Evolutionary conservation across 2,329 filamentous ascomycete genomes (phyloP).

Genomic region (Aspergillus candidus): DNA sequence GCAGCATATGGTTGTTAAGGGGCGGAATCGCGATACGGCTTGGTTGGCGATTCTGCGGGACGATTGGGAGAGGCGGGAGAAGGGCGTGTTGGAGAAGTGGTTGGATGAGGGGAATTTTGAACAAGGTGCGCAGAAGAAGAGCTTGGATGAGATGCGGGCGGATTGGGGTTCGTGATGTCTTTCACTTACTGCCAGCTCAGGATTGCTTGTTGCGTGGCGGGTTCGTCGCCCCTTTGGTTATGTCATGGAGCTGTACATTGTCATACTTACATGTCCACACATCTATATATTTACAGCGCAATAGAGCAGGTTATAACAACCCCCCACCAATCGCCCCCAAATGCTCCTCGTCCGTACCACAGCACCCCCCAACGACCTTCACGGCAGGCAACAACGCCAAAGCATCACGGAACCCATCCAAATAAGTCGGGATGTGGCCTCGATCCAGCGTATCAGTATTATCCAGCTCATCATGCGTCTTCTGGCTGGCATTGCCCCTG

Average conservation of each 20-base stretch:
- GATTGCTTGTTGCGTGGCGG: too few relatives aligned
- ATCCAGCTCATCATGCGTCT: conserved; percentile 5
- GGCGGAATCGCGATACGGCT: conserved; percentile 52
- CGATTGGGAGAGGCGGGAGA: conserved; percentile 57
- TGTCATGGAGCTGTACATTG: too few relatives aligned
- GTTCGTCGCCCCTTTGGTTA: too few relatives aligned
- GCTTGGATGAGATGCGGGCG: too few relatives aligned
- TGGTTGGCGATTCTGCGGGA: conserved; percentile 56
- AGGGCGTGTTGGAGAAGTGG: conserved; percentile 49
- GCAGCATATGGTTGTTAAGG: conserved; percentile 57
- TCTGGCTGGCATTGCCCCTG: conserved; percentile 4
- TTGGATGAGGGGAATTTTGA: conserved; percentile 50
- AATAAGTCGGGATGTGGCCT: conserved; percentile 1
- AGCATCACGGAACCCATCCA: neutral
- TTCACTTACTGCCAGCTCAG: too few relatives aligned
- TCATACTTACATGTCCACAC: too few relatives aligned
- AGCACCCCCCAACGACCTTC: conserved; percentile 7
- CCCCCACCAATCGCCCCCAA: conserved; percentile 1
- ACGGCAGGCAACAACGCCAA: conserved; percentile 1
- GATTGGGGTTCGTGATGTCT: too few relatives aligned
- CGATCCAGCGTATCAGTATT: conserved; percentile 4
- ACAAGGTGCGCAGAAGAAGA: conserved; percentile 44
- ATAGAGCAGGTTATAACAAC: too few relatives aligned
- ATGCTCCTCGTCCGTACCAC: conserved; percentile 12
- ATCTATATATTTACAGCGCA: too few relatives aligned